Conservation (phyloP, 805 yeast species). For the Sugiyamaella marilandica region DNA sequence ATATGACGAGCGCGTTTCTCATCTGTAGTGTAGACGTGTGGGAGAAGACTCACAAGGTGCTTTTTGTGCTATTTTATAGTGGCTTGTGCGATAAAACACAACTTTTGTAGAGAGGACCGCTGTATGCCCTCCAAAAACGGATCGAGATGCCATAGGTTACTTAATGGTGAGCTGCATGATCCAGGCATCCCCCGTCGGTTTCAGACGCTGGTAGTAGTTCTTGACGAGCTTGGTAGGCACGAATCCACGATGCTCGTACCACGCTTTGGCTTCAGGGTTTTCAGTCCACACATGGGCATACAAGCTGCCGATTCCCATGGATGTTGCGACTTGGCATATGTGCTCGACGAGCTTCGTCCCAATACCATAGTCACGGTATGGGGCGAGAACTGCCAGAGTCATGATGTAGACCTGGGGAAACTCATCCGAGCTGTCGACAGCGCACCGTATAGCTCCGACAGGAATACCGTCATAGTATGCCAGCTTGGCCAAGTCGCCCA, state of each 20-base stretch:
- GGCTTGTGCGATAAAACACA: no score
- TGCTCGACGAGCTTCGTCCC: constrained; percentile 56
- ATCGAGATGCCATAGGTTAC: no score
- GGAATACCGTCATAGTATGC: constrained; percentile 73
- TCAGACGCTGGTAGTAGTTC: constrained; percentile 46
- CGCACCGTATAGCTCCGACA: constrained; percentile 68
- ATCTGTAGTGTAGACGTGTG: not conserved
- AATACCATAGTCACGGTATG: constrained; percentile 58
- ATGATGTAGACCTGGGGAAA: constrained; percentile 61
- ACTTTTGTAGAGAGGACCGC: no score
- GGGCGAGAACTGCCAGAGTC: constrained; percentile 59
- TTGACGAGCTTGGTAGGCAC: constrained; percentile 33
- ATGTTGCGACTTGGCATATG: constrained; percentile 52
- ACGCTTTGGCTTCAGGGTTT: constrained; percentile 40
- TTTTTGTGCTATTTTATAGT: no score
- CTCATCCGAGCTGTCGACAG: constrained; percentile 38
- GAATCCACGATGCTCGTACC: constrained; percentile 54
- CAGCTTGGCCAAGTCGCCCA: constrained; percentile 50
- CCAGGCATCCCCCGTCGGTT: constrained; percentile 44
- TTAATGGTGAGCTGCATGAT: constrained; percentile 12
- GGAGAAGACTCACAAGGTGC: not conserved
- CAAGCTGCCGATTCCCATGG: constrained; percentile 49
- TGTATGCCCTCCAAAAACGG: no score
- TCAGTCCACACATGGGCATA: constrained; percentile 49
- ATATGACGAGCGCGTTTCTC: not conserved